Base-by-base conservation (phyloP, 1,284 basidiomycete genomes). In the Cutaneotrichosporon cavernicola region DNA sequence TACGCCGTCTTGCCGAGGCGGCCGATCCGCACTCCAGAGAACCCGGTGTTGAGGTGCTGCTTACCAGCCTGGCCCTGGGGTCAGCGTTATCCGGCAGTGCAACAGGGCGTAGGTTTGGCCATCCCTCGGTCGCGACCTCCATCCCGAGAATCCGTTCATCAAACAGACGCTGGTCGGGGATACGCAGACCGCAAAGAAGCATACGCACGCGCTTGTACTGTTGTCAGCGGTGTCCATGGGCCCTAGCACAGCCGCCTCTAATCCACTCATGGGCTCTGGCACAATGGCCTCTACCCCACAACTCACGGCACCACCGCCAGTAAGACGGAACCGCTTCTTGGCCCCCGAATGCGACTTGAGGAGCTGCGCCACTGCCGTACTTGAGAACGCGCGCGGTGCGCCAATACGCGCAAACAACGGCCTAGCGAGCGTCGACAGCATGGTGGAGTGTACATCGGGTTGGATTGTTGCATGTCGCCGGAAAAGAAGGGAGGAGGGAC, bases 311-410 rank as follows among this genome's bases (percentile, higher is more conserved):
- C 64, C 64, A 49, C 57, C 36, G n/a, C 32, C 64, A 21, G 64
- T 62, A 18, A 51, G 38, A 26, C 57, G 60, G 66, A 76, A 77
- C n/a, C 76, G 62, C 69, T 77, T 77, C 68, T 74, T 74, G 31
- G 73, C 66, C 10, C 74, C 74, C 22, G 70, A 70, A 63, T 77
- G 76, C 3, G 69, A 65, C 64, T 76, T 77, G 32, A 76, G 60
- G 61, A 74, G 68, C 50, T 69, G 58, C 18, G 59, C 51, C 16
- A 64, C 63, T 18, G 47, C 11, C 8, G 65, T 51, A 2, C 61
- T 64, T 9, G 67, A 64, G 60, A 69, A 63, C 30, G 46, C 60
- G 51, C 64, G 63, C 11, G 66, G 47, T 4, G 62, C 26, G 58
- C 40, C 3, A 30, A 21, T 11, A 52, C 43, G 18, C 43, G 43